Evolutionary conservation across 208 protist genomes (phyloP), one percentile per base, ranked within the genome.

Genomic region (Leishmania braziliensis): DNA sequence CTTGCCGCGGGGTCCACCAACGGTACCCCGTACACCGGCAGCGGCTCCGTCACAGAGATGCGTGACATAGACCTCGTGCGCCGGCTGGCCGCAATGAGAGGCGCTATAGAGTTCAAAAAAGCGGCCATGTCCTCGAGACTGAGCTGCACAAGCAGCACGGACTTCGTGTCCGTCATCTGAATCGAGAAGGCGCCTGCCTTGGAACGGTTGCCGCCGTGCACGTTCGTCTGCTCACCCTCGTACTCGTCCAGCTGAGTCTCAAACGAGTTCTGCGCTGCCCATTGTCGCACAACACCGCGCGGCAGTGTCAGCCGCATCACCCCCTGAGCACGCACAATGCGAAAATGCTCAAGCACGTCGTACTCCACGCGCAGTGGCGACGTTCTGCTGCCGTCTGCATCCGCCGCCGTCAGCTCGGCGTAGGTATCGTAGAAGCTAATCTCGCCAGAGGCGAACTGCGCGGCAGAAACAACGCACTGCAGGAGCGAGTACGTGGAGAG

Each of bases 291-390:
- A 50, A 69, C 51, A 0, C 26, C 46, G 36, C 80, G 83, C 46
- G 89, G 89, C 46, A 94, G 39, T n/a, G 93, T 89, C 71, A 97
- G 89, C 10, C 92, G 94, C 88, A 97, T 89, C n/a, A 91, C 63
- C 54, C 87, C 83, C 75, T 94, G 79, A 46, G 88, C 78, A 23
- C 89, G 90, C 36, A 95, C 86, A 18, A 95, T 89, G n/a, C 91
- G 89, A 77, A 95, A 95, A 63, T 96, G 91, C 23, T 88, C n/a
- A n/a, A 96, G 78, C 23, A 62, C 81, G 20, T 89, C 88, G 77
- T 94, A 97, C 54, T 83, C 77, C 62, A 97, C 88, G 39, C 75
- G 75, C 48, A 97, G 80, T 16, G 92, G 90, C 4, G 92, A 87
- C 18, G 92, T 96, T 51, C 78, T 76, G 66, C 90, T 76, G 43